Conservation (phyloP, 176 grass and related monocot genomes). For the Musa troglodytarum region DNA sequence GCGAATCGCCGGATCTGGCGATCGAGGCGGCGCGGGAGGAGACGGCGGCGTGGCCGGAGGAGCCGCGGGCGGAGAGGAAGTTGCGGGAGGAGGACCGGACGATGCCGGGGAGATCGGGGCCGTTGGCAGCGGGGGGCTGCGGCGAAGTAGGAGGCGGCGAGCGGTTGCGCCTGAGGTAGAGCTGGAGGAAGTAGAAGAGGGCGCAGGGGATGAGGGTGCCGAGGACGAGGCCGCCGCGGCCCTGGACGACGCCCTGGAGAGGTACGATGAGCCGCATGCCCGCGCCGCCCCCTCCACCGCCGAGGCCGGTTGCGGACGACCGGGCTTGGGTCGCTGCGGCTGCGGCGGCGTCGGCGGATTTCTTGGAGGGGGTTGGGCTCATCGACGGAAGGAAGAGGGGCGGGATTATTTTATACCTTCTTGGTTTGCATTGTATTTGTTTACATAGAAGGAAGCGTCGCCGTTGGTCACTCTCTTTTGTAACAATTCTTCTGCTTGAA, state of each 20-base stretch:
- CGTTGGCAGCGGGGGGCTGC: not conserved
- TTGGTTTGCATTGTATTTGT: too few species aligned
- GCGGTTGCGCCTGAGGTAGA: conserved; percentile 88
- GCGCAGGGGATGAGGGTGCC: conserved; percentile 93
- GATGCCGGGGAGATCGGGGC: conserved; percentile 26
- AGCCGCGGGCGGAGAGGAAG: conserved; percentile 41
- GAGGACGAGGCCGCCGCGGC: conserved; percentile 78
- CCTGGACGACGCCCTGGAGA: conserved; percentile 93
- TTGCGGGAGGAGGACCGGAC: conserved; percentile 53
- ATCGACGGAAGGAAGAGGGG: not conserved
- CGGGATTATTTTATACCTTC: too few species aligned
- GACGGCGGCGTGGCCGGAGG: conserved; percentile 19
- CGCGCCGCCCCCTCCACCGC: not conserved
- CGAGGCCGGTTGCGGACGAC: not conserved
- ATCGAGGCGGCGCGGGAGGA: conserved; percentile 43
- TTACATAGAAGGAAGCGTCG: too few species aligned
- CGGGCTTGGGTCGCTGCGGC: not conserved
- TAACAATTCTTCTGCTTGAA: too few species aligned
- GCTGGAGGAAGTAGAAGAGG: conserved; percentile 97
- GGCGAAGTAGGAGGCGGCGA: conserved; percentile 4
- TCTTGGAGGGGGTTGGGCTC: not conserved
- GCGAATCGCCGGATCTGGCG: conserved; percentile 46
- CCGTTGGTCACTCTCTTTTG: too few species aligned
- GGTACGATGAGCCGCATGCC: conserved; percentile 92
- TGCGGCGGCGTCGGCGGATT: not conserved